phyloP scores from a whole-genome alignment of 2,329 filamentous ascomycete species.

The Allantophomopsis cytisporea region DNA sequence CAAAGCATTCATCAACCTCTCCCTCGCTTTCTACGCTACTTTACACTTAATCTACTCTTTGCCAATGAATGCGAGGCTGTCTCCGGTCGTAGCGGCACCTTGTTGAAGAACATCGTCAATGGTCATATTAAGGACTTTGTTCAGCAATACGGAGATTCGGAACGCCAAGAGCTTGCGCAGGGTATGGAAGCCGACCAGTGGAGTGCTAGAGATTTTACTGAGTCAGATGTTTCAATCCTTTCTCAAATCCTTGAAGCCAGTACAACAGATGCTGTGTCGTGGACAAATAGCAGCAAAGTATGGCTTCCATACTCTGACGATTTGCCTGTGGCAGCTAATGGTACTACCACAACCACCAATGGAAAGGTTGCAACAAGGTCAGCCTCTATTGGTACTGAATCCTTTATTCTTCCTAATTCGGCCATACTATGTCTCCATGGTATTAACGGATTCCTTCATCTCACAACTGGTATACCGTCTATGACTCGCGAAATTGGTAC shows the following conservation, averaged over 20 bases:
- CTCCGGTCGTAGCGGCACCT: slow-evolving; percentile 62
- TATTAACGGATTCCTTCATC: slow-evolving; percentile 69
- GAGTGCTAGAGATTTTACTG: slow-evolving; percentile 63
- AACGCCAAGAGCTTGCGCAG: slow-evolving; percentile 62
- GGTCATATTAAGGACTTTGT: slow-evolving; percentile 73
- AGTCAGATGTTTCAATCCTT: slow-evolving; percentile 45
- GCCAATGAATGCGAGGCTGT: slow-evolving; percentile 79
- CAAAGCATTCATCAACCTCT: slow-evolving; percentile 57
- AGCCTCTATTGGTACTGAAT: slow-evolving; percentile 72
- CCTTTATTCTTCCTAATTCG: slow-evolving; percentile 74
- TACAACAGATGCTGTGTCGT: slow-evolving; percentile 53
- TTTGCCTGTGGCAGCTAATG: background rate
- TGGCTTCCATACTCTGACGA: slow-evolving; percentile 31
- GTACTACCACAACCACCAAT: slow-evolving; percentile 4
- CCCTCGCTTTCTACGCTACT: slow-evolving; percentile 64
- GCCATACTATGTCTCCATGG: slow-evolving; percentile 70
- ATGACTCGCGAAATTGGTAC: slow-evolving; percentile 75
- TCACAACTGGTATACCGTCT: slow-evolving; percentile 75
- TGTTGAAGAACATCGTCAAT: slow-evolving; percentile 69
- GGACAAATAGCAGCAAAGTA: slow-evolving; percentile 47
- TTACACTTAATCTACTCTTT: slow-evolving; percentile 70
- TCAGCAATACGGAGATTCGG: slow-evolving; percentile 52
- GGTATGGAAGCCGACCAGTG: slow-evolving; percentile 72
- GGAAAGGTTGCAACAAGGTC: slow-evolving; percentile 51
- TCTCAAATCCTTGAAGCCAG: slow-evolving; percentile 53